Evolutionary conservation across 495 filamentous ascomycete genomes (phyloP).

Genomic region (Aspergillus avenaceus): DNA sequence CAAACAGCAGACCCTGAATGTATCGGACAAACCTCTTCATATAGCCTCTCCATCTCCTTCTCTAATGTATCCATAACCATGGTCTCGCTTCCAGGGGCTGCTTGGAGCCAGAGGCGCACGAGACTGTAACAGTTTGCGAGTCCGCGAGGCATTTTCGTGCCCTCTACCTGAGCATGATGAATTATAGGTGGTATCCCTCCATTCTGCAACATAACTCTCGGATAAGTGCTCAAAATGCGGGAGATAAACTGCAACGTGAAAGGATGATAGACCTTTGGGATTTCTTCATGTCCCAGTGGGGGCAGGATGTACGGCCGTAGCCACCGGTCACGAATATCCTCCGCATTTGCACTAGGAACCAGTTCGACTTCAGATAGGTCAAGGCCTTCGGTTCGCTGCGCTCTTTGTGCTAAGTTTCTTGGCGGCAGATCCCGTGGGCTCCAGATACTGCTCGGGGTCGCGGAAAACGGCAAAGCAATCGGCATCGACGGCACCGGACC

Average conservation of each 20-base stretch:
- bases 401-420: not conserved
- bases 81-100: constrained; percentile 34
- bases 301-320: constrained; percentile 34
- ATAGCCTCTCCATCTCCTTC: constrained; percentile 35
- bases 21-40: constrained; percentile 7
- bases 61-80: constrained; percentile 27
- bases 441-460: not conserved
- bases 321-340: constrained; percentile 32
- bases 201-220: constrained; percentile 22
- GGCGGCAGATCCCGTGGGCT: not conserved
- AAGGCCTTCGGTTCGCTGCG: not conserved
- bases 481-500: not conserved
- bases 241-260: constrained; percentile 34
- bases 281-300: constrained; percentile 21
- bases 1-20: no score
- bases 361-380: constrained; percentile 16
- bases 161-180: constrained; percentile 28
- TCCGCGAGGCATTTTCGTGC: constrained; percentile 13
- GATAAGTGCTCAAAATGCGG: constrained; percentile 36
- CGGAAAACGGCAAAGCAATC: not conserved
- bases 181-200: constrained; percentile 34
- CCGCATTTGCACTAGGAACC: constrained; percentile 32
- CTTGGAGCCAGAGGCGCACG: constrained; percentile 38
- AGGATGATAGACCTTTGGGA: constrained; percentile 30
- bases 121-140: constrained; percentile 41